A percentile compares a stretch with the other conserved stretches of the same genome.
These are phyloP conservation scores for Eucalyptus cloeziana DNA, from an alignment of 345 rosid species.

Conservation along the genomic window DNA sequence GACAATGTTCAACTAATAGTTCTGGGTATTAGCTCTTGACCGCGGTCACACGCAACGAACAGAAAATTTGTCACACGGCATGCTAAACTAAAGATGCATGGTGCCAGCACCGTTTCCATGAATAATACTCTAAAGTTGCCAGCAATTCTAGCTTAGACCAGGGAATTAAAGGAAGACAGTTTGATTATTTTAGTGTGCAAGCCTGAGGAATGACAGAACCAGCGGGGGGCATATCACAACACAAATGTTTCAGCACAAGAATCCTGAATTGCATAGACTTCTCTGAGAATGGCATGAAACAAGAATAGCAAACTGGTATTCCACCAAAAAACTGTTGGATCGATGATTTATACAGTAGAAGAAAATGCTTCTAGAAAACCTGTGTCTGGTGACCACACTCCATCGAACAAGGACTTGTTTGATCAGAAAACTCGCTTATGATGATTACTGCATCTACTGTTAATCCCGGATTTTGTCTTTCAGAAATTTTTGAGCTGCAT, in stretches of 20 bases:
- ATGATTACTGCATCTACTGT: conserved; percentile 57
- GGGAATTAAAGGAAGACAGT: not conserved
- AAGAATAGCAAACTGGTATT: not conserved
- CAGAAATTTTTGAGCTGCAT: conserved; percentile 26
- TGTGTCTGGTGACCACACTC: conserved; percentile 44
- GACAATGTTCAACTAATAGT: not conserved
- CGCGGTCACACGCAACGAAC: not conserved
- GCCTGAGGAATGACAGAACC: not conserved
- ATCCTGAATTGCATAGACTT: not conserved
- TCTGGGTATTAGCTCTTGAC: not conserved
- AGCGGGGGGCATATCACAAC: not conserved
- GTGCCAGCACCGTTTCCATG: not conserved
- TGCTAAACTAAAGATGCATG: not conserved
- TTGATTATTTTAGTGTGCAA: not conserved
- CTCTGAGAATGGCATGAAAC: not conserved
- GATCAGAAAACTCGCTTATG: conserved; percentile 40
- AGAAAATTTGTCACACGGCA: not conserved
- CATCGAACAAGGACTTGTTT: conserved; percentile 24
- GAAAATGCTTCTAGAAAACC: conserved; percentile 19
- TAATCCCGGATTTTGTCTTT: conserved; percentile 22
- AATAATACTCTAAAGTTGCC: not conserved
- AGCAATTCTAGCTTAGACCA: not conserved
- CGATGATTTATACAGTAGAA: not conserved
- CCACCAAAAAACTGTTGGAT: not conserved
- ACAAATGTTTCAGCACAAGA: not conserved